Percentiles rank a stretch among this genome's conserved stretches.
phyloP scores from a whole-genome alignment of 2,329 filamentous ascomycete genomes.

The Phialemonium atrogriseum region DNA sequence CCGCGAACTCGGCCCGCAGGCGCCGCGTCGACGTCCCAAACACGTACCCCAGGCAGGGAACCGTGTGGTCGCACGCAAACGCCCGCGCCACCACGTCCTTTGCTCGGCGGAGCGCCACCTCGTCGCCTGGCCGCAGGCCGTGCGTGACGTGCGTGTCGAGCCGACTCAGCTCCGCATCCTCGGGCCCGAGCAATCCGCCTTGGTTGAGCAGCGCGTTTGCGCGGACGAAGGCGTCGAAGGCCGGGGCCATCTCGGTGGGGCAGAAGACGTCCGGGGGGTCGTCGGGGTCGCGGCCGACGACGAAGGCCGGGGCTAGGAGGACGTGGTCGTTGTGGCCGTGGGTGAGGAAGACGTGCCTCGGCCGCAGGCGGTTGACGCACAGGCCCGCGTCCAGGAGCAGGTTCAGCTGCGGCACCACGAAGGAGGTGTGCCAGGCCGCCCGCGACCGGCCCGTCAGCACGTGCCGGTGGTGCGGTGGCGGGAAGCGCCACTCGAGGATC shows the following conservation, averaged over 20 bases:
- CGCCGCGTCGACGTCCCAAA: constrained; percentile 30
- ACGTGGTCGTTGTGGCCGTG: constrained; percentile 41
- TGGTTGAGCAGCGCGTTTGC: constrained; percentile 33
- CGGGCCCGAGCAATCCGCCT: constrained; percentile 13
- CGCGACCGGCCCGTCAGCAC: constrained; percentile 37
- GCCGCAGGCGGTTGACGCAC: constrained; percentile 33
- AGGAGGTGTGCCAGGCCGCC: constrained; percentile 43
- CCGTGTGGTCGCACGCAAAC: constrained; percentile 36
- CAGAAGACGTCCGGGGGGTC: constrained; percentile 38
- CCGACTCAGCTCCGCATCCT: constrained; percentile 13
- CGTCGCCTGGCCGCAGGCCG: constrained; percentile 25
- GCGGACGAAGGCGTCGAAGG: constrained; percentile 30
- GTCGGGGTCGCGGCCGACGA: constrained; percentile 32
- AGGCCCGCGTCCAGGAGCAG: constrained; percentile 41
- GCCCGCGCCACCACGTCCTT: constrained; percentile 24
- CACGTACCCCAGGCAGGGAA: constrained; percentile 39
- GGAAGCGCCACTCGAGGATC: constrained; percentile 37
- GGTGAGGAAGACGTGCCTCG: constrained; percentile 41
- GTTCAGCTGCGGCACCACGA: constrained; percentile 40
- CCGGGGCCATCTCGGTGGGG: constrained; percentile 28
- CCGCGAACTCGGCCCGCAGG: constrained; percentile 28
- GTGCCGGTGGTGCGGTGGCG: constrained; percentile 30
- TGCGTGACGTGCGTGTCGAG: constrained; percentile 31
- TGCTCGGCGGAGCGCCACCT: constrained; percentile 24
- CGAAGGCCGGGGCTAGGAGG: constrained; percentile 32